Conservation (phyloP, 179 eudicot species). For the Heliamphora ciliata region DNA sequence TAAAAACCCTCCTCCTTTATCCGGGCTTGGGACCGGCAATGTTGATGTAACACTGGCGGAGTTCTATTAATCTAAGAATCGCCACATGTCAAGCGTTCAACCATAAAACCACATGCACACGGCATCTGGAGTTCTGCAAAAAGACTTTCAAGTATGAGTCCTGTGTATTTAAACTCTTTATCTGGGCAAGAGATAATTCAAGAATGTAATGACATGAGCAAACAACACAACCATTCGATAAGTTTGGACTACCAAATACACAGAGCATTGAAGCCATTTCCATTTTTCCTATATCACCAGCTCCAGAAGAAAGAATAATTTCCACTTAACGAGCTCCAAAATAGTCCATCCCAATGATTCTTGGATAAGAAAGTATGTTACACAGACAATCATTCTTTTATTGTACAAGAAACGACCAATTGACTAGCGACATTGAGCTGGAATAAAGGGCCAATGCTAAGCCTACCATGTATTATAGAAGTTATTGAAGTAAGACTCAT, state of each 20-base stretch:
- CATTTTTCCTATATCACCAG: no score
- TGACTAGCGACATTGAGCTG: background rate
- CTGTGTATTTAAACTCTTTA: background rate
- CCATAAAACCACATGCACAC: background rate
- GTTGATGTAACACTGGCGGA: slow-evolving; percentile 5
- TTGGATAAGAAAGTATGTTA: background rate
- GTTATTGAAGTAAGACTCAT: background rate
- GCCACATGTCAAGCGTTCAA: background rate
- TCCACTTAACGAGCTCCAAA: background rate
- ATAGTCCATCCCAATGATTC: background rate
- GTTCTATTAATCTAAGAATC: background rate
- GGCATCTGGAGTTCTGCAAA: background rate
- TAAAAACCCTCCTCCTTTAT: slow-evolving; percentile 10
- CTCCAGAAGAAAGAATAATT: background rate
- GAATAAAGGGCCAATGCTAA: background rate
- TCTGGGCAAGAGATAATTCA: no score
- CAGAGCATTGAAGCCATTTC: background rate
- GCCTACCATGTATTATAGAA: background rate
- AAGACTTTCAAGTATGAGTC: no score
- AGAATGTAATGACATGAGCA: no score
- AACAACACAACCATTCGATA: no score
- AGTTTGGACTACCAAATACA: no score
- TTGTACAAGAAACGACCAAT: no score
- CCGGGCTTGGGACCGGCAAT: slow-evolving; percentile 16
- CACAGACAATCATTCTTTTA: no score